Evolutionary conservation across 192 early-diverging fungal species (phyloP), one percentile per base, ranked within the genome.

Genomic region (Entomortierella beljakovae): DNA sequence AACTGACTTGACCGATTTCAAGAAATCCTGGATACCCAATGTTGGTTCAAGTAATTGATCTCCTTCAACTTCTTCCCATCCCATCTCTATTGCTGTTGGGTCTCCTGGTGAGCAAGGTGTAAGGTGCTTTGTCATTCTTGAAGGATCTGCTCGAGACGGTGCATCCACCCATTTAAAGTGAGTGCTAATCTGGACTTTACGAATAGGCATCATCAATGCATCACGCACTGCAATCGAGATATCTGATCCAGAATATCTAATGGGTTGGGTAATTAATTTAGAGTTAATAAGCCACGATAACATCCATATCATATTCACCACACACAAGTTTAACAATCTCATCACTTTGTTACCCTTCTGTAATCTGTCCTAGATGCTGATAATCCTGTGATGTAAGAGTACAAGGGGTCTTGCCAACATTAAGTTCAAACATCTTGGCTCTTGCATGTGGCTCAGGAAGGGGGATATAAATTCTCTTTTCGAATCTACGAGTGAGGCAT

Each of bases 391-490:
- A 61, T 25, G 81, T 87, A 34, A 99, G 70, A n/a, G 67, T 87
- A 66, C 94, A 95, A 40, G 95, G 95, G 23, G 96, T 98, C 35
- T 92, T 87, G 16, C 98, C 97, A 29, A 98, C 90, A 80, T 99
- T 95, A 67, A 99, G 79, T 73, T 90, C 85, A 84, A 98, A 96
- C 95, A 99, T 95, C 59, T 84, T 87, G 20, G 93, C 90, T 18
- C 98, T 90, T 32, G 96, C 97, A 64, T 90, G 87, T 11, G 85
- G 66, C 26, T 98, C 98, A 1, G 98, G 98, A 59, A 99, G 89
- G 46, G 98, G 96, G 52, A 99, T 99, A 82, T 94, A 99, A 43
- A 99, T 99, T 62, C 98, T 88, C 82, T 95, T 98, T 80, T 99
- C 97, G 65, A 99, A 99, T 81, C 90, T 93, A 68, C 33, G 6